These are phyloP conservation scores for Arthrobotrys sphaeroides DNA, from an alignment of 2,329 filamentous ascomycete species.

Conservation along the genomic window DNA sequence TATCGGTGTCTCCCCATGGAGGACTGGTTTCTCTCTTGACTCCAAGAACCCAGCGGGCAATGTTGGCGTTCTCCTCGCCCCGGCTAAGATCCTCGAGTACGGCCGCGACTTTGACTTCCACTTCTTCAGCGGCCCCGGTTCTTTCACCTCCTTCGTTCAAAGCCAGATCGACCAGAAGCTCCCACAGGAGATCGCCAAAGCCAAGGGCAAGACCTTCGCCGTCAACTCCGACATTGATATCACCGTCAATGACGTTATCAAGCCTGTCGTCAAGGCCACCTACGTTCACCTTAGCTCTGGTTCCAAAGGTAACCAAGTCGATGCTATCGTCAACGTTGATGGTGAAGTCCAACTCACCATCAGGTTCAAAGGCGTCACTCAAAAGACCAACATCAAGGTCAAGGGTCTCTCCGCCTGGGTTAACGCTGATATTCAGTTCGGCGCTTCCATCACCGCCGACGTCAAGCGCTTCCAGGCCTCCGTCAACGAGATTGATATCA, in stretches of 20 bases:
- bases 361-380: conserved; percentile 12
- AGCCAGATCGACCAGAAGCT: conserved; percentile 40
- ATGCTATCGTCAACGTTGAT: conserved; percentile 30
- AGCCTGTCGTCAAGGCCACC: conserved; percentile 23
- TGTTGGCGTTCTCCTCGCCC: conserved; percentile 35
- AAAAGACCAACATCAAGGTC: conserved; percentile 33
- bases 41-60: conserved; percentile 24
- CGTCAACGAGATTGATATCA: conserved; percentile 25
- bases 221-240: conserved; percentile 15
- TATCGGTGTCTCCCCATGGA: conserved; percentile 29
- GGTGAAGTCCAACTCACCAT: conserved; percentile 15
- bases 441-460: conserved; percentile 3
- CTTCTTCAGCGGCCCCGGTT: conserved; percentile 30
- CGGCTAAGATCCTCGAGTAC: conserved; percentile 46
- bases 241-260: conserved; percentile 19
- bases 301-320: conserved; percentile 11
- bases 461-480: conserved; percentile 18
- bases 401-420: conserved; percentile 17
- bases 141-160: conserved; percentile 32
- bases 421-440: conserved; percentile 24
- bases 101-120: conserved; percentile 49
- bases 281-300: conserved; percentile 31
- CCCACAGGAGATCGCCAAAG: conserved; percentile 1
- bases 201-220: conserved; percentile 22
- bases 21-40: conserved; percentile 14